Conservation (phyloP, 331 rosid genomes). For the Stylosanthes scabra region DNA sequence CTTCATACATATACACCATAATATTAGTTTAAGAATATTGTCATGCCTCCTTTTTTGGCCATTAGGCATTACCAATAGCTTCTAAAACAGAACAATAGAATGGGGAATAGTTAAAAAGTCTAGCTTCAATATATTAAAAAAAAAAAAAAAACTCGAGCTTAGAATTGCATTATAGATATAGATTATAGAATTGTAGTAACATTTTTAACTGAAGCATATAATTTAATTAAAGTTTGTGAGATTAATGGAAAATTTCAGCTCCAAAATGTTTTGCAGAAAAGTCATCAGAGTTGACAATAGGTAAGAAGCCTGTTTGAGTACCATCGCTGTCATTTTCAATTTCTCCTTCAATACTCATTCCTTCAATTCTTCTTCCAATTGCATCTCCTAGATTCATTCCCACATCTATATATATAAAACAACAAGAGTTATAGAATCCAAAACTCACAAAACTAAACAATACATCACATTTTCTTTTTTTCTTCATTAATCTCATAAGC, state of each 20-base stretch:
- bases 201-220: background rate
- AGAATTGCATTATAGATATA: background rate
- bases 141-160: too few relatives aligned
- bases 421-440: too few relatives aligned
- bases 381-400: conserved; percentile 46
- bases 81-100: too few relatives aligned
- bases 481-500: background rate
- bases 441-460: too few relatives aligned
- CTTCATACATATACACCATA: too few relatives aligned
- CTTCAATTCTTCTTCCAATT: conserved; percentile 47
- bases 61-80: too few relatives aligned
- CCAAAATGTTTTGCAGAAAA: conserved; percentile 36
- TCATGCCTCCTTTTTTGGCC: too few relatives aligned
- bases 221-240: conserved; percentile 18
- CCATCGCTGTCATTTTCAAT: conserved; percentile 70
- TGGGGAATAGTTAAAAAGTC: too few relatives aligned
- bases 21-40: too few relatives aligned
- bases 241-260: conserved; percentile 27
- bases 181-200: background rate
- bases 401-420: conserved; percentile 41
- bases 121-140: too few relatives aligned
- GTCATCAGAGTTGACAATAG: conserved; percentile 46
- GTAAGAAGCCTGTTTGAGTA: conserved; percentile 60
- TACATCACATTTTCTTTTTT: background rate
- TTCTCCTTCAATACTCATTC: conserved; percentile 74